These are phyloP conservation scores for Blyttiomyces sp. DNA, from an alignment of 371 early-diverging fungal genomes.

Conservation along the genomic window DNA sequence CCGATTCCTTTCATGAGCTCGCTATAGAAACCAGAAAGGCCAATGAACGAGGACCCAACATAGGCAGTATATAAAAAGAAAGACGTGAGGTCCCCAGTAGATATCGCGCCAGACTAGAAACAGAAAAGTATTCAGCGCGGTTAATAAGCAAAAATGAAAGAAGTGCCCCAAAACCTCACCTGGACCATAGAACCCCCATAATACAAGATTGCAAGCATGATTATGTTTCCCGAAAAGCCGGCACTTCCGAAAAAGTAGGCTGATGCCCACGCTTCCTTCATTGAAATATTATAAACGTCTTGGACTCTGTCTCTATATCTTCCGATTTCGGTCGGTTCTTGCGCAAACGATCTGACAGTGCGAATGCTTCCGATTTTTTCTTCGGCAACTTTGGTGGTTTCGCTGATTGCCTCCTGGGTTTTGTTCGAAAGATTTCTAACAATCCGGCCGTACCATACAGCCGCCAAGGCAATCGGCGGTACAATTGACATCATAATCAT, in stretches of 20 bases:
- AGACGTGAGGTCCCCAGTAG: constrained; percentile 75
- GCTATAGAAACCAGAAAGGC: constrained; percentile 73
- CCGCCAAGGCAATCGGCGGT: constrained; percentile 71
- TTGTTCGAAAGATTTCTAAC: constrained; percentile 61
- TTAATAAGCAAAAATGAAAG: constrained; percentile 60
- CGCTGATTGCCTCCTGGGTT: constrained; percentile 67
- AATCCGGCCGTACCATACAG: constrained; percentile 68
- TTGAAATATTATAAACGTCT: constrained; percentile 60
- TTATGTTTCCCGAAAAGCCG: constrained; percentile 72
- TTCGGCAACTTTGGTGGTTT: constrained; percentile 72
- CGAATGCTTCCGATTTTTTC: constrained; percentile 70
- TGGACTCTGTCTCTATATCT: constrained; percentile 52
- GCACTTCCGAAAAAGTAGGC: constrained; percentile 75
- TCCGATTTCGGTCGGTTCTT: constrained; percentile 51
- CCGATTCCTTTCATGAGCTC: constrained; percentile 84
- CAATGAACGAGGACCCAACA: constrained; percentile 69
- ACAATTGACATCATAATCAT: constrained; percentile 72
- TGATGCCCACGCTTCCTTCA: constrained; percentile 66
- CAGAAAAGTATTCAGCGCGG: no score
- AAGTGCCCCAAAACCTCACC: constrained; percentile 13
- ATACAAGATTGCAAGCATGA: constrained; percentile 69
- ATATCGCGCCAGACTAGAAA: constrained; percentile 59
- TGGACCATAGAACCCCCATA: constrained; percentile 64
- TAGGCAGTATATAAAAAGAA: constrained; percentile 83
- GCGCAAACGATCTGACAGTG: constrained; percentile 75